Evolutionary conservation across 805 yeast species (phyloP).

Genomic region (Yarrowia sp.): DNA sequence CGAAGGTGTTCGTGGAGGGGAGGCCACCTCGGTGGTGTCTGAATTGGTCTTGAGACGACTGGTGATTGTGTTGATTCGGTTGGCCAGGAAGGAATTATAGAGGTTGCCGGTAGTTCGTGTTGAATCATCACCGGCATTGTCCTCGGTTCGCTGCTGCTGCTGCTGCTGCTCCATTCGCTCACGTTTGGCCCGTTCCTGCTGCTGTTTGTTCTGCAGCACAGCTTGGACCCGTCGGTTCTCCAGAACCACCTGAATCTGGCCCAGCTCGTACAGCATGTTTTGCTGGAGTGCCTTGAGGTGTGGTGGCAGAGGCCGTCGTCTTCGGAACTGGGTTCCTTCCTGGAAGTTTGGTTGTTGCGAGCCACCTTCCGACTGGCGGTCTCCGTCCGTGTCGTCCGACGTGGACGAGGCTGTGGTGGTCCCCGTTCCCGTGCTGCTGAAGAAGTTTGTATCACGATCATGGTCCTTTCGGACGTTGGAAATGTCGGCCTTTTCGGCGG

Average conservation of each 20-base stretch:
- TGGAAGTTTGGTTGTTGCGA: neutral
- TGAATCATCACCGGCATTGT: neutral
- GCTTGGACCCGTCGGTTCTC: neutral
- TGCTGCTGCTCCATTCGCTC: neutral
- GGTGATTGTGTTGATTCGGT: neutral
- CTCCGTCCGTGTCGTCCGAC: neutral
- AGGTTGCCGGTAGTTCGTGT: neutral
- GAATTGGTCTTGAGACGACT: neutral
- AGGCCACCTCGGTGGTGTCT: neutral
- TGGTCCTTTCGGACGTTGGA: neutral
- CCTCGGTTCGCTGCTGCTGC: neutral
- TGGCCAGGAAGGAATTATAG: neutral
- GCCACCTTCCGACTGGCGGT: neutral
- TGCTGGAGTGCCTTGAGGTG: conserved; percentile 15
- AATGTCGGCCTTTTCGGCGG: conserved; percentile 1
- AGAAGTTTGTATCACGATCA: neutral
- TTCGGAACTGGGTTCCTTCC: neutral
- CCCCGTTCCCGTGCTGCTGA: neutral
- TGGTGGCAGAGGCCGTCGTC: neutral
- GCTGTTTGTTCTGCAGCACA: neutral
- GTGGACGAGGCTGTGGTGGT: neutral
- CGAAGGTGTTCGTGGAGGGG: neutral
- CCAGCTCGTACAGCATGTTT: conserved; percentile 15
- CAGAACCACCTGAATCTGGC: conserved; percentile 14
- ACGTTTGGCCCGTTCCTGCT: neutral